Conservation (phyloP, 768 basidiomycete genomes). For the Lactifluus pinguis region DNA sequence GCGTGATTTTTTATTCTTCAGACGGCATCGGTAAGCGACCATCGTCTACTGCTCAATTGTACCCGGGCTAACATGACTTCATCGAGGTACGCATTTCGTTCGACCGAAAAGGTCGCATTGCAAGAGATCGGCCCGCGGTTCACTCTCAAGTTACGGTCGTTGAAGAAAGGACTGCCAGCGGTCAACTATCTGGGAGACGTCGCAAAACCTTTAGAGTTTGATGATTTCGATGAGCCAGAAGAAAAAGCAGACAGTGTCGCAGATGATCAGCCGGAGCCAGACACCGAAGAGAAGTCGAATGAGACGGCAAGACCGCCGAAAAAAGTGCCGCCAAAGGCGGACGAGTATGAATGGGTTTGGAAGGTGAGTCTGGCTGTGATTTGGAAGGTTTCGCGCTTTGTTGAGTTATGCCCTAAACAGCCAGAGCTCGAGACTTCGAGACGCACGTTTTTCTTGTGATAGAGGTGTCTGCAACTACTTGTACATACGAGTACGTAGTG, state of each 20-base stretch:
- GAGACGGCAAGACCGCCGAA: conserved; percentile 17
- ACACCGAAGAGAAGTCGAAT: conserved; percentile 19
- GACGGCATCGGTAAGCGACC: conserved; percentile 71
- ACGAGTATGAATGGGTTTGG: conserved; percentile 84
- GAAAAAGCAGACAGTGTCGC: conserved; percentile 24
- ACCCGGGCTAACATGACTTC: conserved; percentile 10
- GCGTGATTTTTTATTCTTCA: conserved; percentile 95
- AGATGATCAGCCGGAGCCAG: conserved; percentile 22
- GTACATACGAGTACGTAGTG: background rate
- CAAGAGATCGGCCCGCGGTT: conserved; percentile 99
- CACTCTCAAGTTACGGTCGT: conserved; percentile 84
- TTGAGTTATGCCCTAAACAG: conserved; percentile 32
- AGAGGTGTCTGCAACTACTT: background rate
- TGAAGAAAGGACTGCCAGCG: conserved; percentile 82
- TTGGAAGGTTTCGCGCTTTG: background rate
- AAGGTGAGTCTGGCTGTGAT: conserved; percentile 50
- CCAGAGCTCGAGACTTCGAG: conserved; percentile 90
- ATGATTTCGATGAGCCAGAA: conserved; percentile 28
- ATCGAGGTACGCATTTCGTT: conserved; percentile 81
- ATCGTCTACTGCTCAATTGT: background rate
- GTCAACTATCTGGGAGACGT: conserved; percentile 61
- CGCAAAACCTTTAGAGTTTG: conserved; percentile 48
- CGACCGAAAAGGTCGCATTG: conserved; percentile 80
- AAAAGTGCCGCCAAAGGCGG: conserved; percentile 52
- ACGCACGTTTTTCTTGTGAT: conserved; percentile 80